phyloP scores from a whole-genome alignment of 1,284 basidiomycete genomes.

The Takashimella tepidaria region DNA sequence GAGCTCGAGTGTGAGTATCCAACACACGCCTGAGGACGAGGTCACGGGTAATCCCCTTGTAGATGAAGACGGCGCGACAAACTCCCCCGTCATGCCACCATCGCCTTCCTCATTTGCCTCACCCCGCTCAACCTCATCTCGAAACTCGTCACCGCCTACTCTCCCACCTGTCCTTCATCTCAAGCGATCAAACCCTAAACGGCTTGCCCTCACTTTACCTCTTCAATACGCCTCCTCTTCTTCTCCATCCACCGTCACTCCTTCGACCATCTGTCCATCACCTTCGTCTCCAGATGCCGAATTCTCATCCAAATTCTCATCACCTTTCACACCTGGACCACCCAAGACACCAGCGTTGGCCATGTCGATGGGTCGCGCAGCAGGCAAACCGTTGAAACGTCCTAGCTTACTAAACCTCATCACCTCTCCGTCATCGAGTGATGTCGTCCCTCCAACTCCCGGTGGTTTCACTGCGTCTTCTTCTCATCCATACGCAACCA shows the following conservation, averaged over 20 bases:
- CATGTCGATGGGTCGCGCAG: constrained; percentile 5
- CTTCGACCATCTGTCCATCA: constrained; percentile 12
- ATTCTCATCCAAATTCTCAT: constrained; percentile 13
- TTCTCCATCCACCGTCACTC: constrained; percentile 10
- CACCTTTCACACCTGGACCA: constrained; percentile 35
- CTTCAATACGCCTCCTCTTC: constrained; percentile 10
- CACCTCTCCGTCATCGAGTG: constrained; percentile 24
- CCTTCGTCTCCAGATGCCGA: constrained; percentile 3
- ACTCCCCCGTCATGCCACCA: background rate
- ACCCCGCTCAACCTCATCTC: background rate
- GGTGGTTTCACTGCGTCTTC: constrained; percentile 3
- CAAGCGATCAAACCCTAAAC: constrained; percentile 38
- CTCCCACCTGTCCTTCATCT: constrained; percentile 20
- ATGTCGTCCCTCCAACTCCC: constrained; percentile 30
- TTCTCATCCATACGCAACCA: constrained; percentile 16
- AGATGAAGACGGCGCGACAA: background rate
- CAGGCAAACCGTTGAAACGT: constrained; percentile 7
- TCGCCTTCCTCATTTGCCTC: background rate
- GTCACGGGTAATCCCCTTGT: background rate
- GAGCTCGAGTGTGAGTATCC: background rate
- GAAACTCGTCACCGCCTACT: constrained; percentile 8
- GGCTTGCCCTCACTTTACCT: constrained; percentile 33
- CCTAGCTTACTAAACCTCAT: constrained; percentile 37
- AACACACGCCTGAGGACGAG: background rate
- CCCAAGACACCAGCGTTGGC: constrained; percentile 32